Percentiles rank a stretch among this genome's conserved stretches.
Evolutionary conservation across 305 asterid genomes (phyloP).

Genomic region (Solanum hybrid): DNA sequence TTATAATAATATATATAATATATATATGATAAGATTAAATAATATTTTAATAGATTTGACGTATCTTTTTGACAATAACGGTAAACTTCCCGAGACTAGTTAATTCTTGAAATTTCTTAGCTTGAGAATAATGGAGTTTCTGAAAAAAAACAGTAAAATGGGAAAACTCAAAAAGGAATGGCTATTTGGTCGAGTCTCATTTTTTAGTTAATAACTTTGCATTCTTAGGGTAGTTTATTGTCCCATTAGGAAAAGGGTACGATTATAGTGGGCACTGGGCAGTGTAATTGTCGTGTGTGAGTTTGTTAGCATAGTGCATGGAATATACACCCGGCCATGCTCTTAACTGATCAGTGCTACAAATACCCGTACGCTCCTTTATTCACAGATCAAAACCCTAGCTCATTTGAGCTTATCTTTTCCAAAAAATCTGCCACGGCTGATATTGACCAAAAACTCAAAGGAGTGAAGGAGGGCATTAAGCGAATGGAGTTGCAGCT

Average conservation of each 20-base stretch:
- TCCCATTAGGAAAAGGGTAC: not conserved
- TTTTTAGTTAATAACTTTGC: too few species aligned
- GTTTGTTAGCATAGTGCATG: not conserved
- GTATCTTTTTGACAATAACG: not conserved
- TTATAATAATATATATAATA: too few species aligned
- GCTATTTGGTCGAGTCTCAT: too few species aligned
- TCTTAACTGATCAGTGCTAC: not conserved
- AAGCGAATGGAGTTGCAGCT: not conserved
- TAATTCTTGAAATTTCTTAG: too few species aligned
- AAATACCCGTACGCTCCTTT: not conserved
- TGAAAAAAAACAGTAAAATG: too few species aligned
- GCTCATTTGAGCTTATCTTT: not conserved
- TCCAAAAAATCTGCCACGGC: not conserved
- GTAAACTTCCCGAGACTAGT: not conserved
- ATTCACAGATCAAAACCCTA: not conserved
- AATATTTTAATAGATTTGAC: too few species aligned
- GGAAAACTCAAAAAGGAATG: too few species aligned
- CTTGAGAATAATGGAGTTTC: too few species aligned
- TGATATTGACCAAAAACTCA: not conserved
- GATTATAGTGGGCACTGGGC: too few species aligned
- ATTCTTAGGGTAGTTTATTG: too few species aligned
- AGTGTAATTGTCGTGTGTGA: not conserved
- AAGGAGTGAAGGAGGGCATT: not conserved
- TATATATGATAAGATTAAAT: too few species aligned
- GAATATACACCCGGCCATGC: not conserved